Percentiles rank a stretch among this genome's conserved stretches.
Evolutionary conservation across 495 filamentous ascomycete species (phyloP).

Genomic region (Recurvomyces mirabilis): DNA sequence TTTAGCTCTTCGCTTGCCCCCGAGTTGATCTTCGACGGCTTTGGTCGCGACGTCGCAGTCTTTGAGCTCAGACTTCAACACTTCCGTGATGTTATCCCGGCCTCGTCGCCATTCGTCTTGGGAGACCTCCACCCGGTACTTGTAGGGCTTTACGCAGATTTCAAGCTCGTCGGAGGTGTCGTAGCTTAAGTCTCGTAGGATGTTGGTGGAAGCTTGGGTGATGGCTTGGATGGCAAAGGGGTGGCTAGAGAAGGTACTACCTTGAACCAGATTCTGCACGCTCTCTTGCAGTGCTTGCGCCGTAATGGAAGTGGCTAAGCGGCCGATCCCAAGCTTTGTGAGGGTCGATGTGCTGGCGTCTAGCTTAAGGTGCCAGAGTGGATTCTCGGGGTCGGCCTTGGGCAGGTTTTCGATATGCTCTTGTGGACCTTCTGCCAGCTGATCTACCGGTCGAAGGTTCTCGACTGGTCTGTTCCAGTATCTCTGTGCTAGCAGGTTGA

Average conservation of each 20-base stretch:
- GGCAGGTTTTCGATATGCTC: constrained; percentile 67
- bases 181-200: constrained; percentile 89
- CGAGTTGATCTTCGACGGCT: constrained; percentile 59
- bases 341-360: constrained; percentile 83
- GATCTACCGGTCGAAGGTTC: constrained; percentile 34
- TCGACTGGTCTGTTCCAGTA: constrained; percentile 98
- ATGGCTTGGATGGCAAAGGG: constrained; percentile 88
- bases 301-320: constrained; percentile 82
- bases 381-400: constrained; percentile 68
- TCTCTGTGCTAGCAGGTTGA: constrained; percentile 85
- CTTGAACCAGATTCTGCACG: constrained; percentile 63
- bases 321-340: constrained; percentile 86
- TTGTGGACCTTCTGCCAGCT: constrained; percentile 48
- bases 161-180: constrained; percentile 97
- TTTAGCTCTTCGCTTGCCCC: constrained; percentile 68
- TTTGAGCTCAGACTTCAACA: constrained; percentile 72
- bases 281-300: constrained; percentile 77
- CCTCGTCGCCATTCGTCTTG: constrained; percentile 78
- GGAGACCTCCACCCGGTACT: constrained; percentile 91
- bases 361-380: constrained; percentile 89
- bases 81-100: constrained; percentile 61
- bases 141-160: constrained; percentile 98
- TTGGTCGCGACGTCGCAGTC: constrained; percentile 72
- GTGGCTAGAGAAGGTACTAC: constrained; percentile 76
- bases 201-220: constrained; percentile 72